A percentile compares a stretch with the other conserved stretches of the same genome.
Evolutionary conservation across 805 yeast genomes (phyloP).

Genomic region (Kockiozyma suomiensis): DNA sequence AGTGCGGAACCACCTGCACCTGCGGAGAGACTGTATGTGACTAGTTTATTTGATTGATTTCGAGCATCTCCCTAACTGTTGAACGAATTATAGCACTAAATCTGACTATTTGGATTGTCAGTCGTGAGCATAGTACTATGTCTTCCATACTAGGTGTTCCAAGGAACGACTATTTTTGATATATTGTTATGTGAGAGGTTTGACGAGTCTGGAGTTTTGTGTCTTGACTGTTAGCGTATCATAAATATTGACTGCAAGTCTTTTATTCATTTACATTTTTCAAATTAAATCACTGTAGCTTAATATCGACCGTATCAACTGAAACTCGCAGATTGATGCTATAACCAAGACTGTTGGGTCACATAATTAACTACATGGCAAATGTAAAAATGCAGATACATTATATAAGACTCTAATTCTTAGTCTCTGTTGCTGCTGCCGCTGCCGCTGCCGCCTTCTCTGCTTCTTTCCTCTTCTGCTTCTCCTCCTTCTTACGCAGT

Average conservation of each 20-base stretch:
- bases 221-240: not conserved
- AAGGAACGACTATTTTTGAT: too few relatives aligned
- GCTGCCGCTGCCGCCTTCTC: conserved; percentile 16
- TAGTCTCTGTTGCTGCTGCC: conserved; percentile 5
- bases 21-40: conserved; percentile 22
- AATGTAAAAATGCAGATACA: too few relatives aligned
- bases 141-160: too few relatives aligned
- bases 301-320: not conserved
- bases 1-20: conserved; percentile 21
- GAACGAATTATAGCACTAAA: not conserved
- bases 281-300: not conserved
- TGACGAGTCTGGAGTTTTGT: not conserved
- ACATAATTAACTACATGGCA: too few relatives aligned
- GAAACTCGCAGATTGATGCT: too few relatives aligned
- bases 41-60: not conserved
- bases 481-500: conserved; percentile 26
- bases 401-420: not conserved
- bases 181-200: not conserved
- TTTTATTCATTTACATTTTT: not conserved
- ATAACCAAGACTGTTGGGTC: too few relatives aligned
- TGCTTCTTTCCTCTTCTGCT: conserved; percentile 22
- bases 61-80: too few relatives aligned
- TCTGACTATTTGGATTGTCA: not conserved
- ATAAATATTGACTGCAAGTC: too few relatives aligned
- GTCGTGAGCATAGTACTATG: too few relatives aligned